These are phyloP conservation scores for Colletotrichum godetiae DNA, from an alignment of 2,329 filamentous ascomycete genomes.

Conservation along the genomic window DNA sequence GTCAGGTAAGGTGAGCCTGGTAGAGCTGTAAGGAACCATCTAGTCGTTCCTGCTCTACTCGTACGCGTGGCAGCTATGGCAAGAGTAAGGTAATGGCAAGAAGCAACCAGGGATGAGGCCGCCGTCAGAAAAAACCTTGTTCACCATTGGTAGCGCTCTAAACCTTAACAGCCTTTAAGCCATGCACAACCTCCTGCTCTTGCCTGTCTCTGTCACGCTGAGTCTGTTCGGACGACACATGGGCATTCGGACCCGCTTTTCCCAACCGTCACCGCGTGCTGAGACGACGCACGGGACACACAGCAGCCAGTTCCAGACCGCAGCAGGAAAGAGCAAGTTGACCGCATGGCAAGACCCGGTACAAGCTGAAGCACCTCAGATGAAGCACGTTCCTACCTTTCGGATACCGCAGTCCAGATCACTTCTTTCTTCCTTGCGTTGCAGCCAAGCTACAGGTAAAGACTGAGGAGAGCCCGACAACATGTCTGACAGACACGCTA, in stretches of 20 bases:
- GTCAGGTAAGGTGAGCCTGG: background rate
- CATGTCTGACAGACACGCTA: background rate
- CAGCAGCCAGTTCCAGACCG: slow-evolving; percentile 16
- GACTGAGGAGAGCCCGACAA: background rate
- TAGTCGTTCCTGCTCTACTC: background rate
- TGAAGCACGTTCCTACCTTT: background rate
- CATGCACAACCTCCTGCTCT: slow-evolving; percentile 6
- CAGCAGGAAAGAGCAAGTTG: background rate
- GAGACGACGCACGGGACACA: slow-evolving; percentile 19
- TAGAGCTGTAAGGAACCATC: background rate
- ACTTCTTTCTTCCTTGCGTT: background rate
- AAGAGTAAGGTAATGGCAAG: slow-evolving; percentile 6
- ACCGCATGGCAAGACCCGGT: background rate
- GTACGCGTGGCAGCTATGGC: slow-evolving; percentile 11
- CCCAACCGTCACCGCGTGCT: slow-evolving; percentile 4
- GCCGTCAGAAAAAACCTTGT: slow-evolving; percentile 22
- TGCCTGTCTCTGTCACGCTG: background rate
- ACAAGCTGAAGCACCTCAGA: background rate
- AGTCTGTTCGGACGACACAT: slow-evolving; percentile 21
- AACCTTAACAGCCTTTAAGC: slow-evolving; percentile 28
- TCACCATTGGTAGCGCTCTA: slow-evolving; percentile 2
- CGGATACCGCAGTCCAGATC: background rate
- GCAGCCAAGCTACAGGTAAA: background rate
- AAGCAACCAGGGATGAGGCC: slow-evolving; percentile 2
- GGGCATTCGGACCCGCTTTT: background rate